phyloP scores from a whole-genome alignment of 331 rosid species.

The Cucumis variabilis region DNA sequence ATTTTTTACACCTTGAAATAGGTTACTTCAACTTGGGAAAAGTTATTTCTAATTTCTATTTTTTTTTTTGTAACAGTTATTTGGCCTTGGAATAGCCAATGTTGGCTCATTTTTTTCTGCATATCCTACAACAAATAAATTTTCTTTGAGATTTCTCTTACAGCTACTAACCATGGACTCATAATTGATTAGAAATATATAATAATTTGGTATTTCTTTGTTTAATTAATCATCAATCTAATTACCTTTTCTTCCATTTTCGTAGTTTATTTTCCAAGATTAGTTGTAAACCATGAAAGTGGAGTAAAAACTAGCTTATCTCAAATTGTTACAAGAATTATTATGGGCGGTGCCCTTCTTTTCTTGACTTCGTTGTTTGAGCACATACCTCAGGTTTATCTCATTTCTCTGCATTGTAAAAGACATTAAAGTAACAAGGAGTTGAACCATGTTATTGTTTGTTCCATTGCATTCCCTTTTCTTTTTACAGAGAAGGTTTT shows the following conservation, averaged over 20 bases:
- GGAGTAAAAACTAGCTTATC: conserved; percentile 93
- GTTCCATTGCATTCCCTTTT: not conserved
- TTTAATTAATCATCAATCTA: no score
- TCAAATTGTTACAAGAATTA: conserved; percentile 76
- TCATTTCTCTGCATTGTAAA: conserved; percentile 34
- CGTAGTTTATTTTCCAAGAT: no score
- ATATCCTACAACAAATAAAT: conserved; percentile 97
- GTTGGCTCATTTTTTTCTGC: conserved; percentile 93
- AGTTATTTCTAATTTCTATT: no score
- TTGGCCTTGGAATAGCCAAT: conserved; percentile 95
- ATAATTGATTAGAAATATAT: no score
- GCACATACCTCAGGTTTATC: conserved; percentile 89
- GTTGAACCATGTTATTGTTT: not conserved
- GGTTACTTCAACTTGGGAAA: no score
- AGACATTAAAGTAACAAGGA: conserved; percentile 21
- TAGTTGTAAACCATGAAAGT: no score
- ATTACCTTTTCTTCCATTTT: no score
- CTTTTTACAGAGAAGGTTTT: not conserved
- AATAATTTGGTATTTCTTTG: no score
- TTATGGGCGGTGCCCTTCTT: conserved; percentile 83
- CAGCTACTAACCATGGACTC: conserved; percentile 96
- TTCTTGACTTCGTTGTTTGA: conserved; percentile 86
- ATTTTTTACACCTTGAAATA: no score
- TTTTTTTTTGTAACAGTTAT: conserved; percentile 69
- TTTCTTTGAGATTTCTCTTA: conserved; percentile 35